phyloP scores from a whole-genome alignment of 2,329 filamentous ascomycete genomes.

The Lizonia empirigonia region DNA sequence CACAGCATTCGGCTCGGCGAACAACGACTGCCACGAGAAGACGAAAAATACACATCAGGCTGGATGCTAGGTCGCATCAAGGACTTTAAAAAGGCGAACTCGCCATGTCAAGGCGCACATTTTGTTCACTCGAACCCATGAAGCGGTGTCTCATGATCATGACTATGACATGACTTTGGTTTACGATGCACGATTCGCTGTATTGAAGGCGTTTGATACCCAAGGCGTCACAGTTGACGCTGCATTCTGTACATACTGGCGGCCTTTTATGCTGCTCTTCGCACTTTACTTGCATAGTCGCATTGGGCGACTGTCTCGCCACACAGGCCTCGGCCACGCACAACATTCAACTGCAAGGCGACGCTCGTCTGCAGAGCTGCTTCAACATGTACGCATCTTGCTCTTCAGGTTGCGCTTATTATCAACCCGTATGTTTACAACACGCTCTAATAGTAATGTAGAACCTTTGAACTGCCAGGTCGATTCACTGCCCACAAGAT shows the following conservation, averaged over 20 bases:
- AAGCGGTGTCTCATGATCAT: conserved; percentile 13
- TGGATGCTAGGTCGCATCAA: conserved; percentile 42
- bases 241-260: conserved; percentile 7
- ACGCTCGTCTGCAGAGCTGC: background rate
- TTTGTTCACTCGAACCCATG: conserved; percentile 45
- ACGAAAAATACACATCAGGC: conserved; percentile 35
- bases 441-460: background rate
- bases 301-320: background rate
- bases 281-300: background rate
- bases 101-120: conserved; percentile 40
- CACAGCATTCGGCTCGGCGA: conserved; percentile 40
- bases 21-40: conserved; percentile 27
- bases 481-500: too few species aligned
- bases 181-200: conserved; percentile 27
- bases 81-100: conserved; percentile 35
- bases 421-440: background rate
- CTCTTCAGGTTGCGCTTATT: background rate
- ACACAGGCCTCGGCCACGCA: background rate
- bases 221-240: conserved; percentile 22
- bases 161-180: conserved; percentile 26
- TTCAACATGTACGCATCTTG: background rate
- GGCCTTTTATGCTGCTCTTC: background rate
- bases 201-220: conserved; percentile 46
- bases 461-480: background rate
- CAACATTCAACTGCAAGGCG: background rate